A percentile compares a stretch with the other conserved stretches of the same genome.
Conservation (phyloP, 164 flowering plant species). For the Cinnamomum chago region DNA sequence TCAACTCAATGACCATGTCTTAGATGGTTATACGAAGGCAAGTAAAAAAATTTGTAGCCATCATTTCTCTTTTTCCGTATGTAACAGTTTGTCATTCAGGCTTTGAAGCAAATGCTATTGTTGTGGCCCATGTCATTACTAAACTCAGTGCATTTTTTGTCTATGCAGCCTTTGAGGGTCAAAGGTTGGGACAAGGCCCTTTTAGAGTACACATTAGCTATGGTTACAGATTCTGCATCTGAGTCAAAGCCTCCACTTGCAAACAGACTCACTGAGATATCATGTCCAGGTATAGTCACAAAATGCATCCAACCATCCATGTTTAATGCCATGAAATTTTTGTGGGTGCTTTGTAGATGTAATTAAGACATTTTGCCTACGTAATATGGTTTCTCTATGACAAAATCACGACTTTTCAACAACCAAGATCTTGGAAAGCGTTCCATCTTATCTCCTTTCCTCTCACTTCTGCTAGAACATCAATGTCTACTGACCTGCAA, state of each 20-base stretch:
- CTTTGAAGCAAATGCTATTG: background rate
- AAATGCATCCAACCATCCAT: background rate
- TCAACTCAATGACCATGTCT: conserved; percentile 48
- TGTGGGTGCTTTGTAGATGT: background rate
- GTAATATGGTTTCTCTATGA: background rate
- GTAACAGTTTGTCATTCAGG: background rate
- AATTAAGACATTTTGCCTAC: background rate
- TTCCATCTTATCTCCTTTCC: no score
- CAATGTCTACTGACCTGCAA: no score
- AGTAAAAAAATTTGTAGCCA: background rate
- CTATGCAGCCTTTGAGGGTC: conserved; percentile 65
- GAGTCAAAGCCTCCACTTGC: conserved; percentile 50
- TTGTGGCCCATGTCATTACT: background rate
- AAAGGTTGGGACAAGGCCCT: conserved; percentile 91
- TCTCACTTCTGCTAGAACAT: no score
- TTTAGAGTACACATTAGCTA: conserved; percentile 56
- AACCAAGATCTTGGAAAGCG: no score
- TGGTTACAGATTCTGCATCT: conserved; percentile 48
- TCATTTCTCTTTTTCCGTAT: background rate
- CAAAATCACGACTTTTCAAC: no score
- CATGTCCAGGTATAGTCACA: conserved; percentile 70
- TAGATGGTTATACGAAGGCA: conserved; percentile 84
- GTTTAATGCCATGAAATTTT: background rate
- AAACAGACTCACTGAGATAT: conserved; percentile 66
- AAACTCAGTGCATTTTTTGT: background rate